Base-by-base conservation (phyloP, 2,329 filamentous ascomycete species). In the Aspergillus candidus region DNA sequence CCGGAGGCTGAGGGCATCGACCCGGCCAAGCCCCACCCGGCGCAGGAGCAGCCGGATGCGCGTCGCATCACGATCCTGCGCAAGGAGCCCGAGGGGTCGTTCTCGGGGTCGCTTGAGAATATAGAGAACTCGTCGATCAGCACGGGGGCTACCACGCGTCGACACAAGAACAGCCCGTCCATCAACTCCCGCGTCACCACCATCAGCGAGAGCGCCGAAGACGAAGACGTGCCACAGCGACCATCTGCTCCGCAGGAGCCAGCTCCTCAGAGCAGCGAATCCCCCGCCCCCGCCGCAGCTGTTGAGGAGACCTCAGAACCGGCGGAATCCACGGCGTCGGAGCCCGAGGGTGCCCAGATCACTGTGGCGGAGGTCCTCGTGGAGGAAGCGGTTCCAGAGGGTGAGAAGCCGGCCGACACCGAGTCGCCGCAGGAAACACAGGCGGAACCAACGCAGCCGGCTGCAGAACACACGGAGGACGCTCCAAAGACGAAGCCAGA, bases 1-100 rank as follows among this genome's bases (percentile, higher is more conserved):
- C 81, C 86, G 2, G 91, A 97, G 66, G 91, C 93, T 3, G 91
- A 97, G 66, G 91, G 90, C 1, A 70, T 88, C 2, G 87, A 91
- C 51, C 69, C 71, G 11, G 22, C 22, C 22, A 27, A 27, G 22
- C 47, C 57, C 17, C 53, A 54, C 38, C 52, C 56, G 12, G 43
- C 49, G 33, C 47, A 54, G 35, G 55, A 62, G 32, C 50, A 53
- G 15, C 44, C 48, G 32, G 61, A 63, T 17, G 55, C 43, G n/a
- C 59, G 58, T 37, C 60, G 61, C 29, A 50, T 67, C 49, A 65
- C 63, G 12, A 66, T 68, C n/a, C 36, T 68, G 37, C 61, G 61
- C 7, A 67, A 67, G 45, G 60, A 62, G 2, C 45, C 52, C 32
- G 58, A 62, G n/a, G 50, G 40, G 1, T 40, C 57, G 2, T 40